Conservation (phyloP, 2,329 filamentous ascomycete species). For the Xylariaceae sp. region DNA sequence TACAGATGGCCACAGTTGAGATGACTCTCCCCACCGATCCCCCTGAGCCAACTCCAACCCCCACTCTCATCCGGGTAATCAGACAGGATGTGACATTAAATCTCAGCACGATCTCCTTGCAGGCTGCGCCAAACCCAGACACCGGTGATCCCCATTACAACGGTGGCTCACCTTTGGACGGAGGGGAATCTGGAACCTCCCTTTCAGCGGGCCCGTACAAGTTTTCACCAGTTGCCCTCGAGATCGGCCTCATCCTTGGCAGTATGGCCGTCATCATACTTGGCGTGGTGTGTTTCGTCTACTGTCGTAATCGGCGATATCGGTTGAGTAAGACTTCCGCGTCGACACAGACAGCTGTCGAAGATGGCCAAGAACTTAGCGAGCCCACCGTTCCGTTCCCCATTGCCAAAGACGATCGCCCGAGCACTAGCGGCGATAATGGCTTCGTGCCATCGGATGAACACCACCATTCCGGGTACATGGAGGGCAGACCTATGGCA, state of each 20-base stretch:
- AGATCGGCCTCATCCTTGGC: constrained; percentile 29
- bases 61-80: too few relatives aligned
- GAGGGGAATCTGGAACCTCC: constrained; percentile 18
- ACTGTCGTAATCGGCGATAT: constrained; percentile 27
- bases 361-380: constrained; percentile 12
- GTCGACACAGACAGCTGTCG: neutral
- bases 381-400: constrained; percentile 14
- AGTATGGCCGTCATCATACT: constrained; percentile 22
- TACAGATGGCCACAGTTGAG: too few relatives aligned
- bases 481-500: too few relatives aligned
- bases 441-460: too few relatives aligned
- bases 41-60: too few relatives aligned
- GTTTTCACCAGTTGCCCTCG: constrained; percentile 18
- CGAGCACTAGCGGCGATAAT: constrained; percentile 18
- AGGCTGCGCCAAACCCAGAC: too few relatives aligned
- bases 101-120: too few relatives aligned
- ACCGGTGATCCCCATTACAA: too few relatives aligned
- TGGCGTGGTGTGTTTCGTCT: constrained; percentile 24
- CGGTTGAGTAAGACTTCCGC: constrained; percentile 13
- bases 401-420: constrained; percentile 19
- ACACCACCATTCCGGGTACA: too few relatives aligned
- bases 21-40: too few relatives aligned
- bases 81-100: too few relatives aligned
- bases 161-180: constrained; percentile 25
- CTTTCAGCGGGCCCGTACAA: constrained; percentile 15